A percentile compares a stretch with the other conserved stretches of the same genome.
Evolutionary conservation across 768 basidiomycete species (phyloP).

Genomic region (Termitomyces sp.): DNA sequence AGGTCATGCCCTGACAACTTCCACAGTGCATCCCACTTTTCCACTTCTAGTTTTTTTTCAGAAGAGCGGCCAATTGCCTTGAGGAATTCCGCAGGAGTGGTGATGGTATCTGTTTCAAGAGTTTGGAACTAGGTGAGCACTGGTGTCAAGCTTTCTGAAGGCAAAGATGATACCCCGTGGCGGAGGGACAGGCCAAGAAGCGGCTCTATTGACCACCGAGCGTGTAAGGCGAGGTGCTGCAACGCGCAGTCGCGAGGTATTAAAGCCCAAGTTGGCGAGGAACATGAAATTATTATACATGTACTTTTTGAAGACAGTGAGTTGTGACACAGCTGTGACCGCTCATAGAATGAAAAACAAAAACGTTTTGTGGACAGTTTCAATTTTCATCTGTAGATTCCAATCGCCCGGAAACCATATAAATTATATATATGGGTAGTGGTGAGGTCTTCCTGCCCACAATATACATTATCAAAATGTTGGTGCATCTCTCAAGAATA

Average conservation of each 20-base stretch:
- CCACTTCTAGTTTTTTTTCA: constrained; percentile 58
- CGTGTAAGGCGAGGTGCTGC: constrained; percentile 25
- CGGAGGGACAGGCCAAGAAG: constrained; percentile 28
- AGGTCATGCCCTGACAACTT: constrained; percentile 48
- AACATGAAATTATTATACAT: constrained; percentile 7
- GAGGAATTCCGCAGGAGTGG: constrained; percentile 60
- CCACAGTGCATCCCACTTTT: constrained; percentile 76
- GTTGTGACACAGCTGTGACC: neutral
- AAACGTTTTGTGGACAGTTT: too few species aligned
- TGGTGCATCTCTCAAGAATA: constrained; percentile 88
- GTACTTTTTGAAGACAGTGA: neutral
- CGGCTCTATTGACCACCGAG: constrained; percentile 28
- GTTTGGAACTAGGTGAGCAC: constrained; percentile 9
- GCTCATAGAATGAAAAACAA: neutral
- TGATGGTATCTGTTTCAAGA: constrained; percentile 37
- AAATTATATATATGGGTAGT: neutral
- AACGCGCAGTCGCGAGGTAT: constrained; percentile 19
- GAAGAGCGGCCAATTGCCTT: constrained; percentile 67
- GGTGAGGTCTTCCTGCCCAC: too few species aligned
- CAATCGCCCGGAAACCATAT: neutral
- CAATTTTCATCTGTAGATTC: neutral
- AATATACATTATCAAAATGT: constrained; percentile 52
- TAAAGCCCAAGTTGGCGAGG: constrained; percentile 6
- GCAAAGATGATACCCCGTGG: constrained; percentile 25
- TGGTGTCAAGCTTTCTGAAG: constrained; percentile 4